Base-by-base conservation (phyloP, 2,329 filamentous ascomycete genomes). In the Aspergillus felis region DNA sequence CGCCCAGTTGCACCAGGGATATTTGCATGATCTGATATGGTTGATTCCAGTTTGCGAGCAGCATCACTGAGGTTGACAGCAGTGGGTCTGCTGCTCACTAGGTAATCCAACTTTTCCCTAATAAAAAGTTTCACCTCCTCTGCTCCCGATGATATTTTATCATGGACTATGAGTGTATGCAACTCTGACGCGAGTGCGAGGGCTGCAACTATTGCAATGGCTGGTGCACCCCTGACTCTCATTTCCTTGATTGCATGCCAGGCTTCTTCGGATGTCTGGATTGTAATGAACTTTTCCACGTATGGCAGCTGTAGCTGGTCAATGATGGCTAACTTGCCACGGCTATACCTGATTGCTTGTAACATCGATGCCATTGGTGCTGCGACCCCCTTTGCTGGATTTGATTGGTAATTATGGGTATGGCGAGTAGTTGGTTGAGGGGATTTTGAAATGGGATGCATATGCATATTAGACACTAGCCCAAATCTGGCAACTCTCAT, bases 201-300 rank as follows among this genome's bases (percentile, higher is more conserved):
- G 22, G 90, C 90, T 24, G 94, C 94, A n/a, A 99, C 94, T 63
- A 99, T 97, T 48, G 94, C 94, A 73, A 99, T 99, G 49, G 94
- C 94, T 0, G 94, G 94, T 4, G 94, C 94, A 44, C 91, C 89
- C 53, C 85, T 81, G 17, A 81, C 79, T 63, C 83, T 82, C 85
- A 88, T 88, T 51, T 84, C 80, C 66, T 83, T 85, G 70, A 88
- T 87, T 4, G 84, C 84, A 69, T 85, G 81, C 84, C 84, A 87
- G 57, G 82, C 85, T 74, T 87, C 84, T 66, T 83, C 78, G 51
- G 79, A 78, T 38, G 78, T 79, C 56, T 72, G 73, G 60, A 87
- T 77, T 50, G 79, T 68, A 51, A 84, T 79, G 66, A 84, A 87
- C 57, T 79, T 75, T 63, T 83, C 80, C 54, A 82, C 75, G 64